Evolutionary conservation across 2,329 filamentous ascomycete species (phyloP), one percentile per base, ranked within the genome.

Genomic region (Thyridium curvatum): DNA sequence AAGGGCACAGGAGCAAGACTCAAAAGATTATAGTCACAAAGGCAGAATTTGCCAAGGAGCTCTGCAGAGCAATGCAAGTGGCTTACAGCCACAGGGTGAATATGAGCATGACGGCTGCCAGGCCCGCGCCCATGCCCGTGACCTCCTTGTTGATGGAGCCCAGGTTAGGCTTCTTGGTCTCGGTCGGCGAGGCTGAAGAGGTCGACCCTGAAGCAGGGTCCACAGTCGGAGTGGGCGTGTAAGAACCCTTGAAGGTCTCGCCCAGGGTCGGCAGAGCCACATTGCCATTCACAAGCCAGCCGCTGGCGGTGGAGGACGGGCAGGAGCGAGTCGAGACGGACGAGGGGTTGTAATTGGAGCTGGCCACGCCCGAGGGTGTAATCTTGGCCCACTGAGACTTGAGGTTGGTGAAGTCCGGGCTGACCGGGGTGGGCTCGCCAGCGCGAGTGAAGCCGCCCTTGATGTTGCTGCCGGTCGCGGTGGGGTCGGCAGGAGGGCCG

Each of bases 401-500:
- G 42, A 94, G 72, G 56, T 93, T 93, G 50, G 68, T 57, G 57
- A 91, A 94, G 56, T 94, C 88, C 0, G 88, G 86, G 6, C 65
- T 65, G 18, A 88, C 67, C 0, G 87, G 84, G 0, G 72, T 84
- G 0, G 88, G 88, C 0, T 76, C 86, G 38, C 88, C 88, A 35
- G 74, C 74, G 48, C 84, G 76, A 0, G 77, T 74, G 60, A 73
- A 89, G 28, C 86, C 84, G 49, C 79, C 86, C 42, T 70, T 65
- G 35, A 82, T 62, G 40, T 69, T 58, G 12, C 73, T 68, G n/a
- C 72, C 75, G 2, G 70, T 68, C n/a, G 60, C 65, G 7, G 68
- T 67, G 8, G 70, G 60, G 16, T 71, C 69, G 10, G 70, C 71
- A n/a, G 68, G 61, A 4, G 74, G 65, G 1, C 84, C 86, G 56